Evolutionary conservation across 2,329 filamentous ascomycete species (phyloP).

Genomic region (Blastomyces gilchristii): DNA sequence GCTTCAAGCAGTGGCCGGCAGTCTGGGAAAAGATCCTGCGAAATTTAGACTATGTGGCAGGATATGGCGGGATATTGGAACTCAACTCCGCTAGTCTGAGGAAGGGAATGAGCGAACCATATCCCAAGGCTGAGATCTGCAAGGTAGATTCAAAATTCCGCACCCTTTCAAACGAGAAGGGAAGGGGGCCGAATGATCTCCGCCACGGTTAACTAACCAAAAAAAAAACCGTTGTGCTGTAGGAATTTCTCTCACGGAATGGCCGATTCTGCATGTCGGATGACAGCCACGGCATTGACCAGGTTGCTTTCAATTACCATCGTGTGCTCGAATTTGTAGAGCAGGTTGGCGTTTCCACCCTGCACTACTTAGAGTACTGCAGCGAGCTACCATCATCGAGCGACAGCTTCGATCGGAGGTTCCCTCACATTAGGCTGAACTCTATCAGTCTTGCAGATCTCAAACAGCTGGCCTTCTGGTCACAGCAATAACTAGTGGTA

Average conservation of each 20-base stretch:
- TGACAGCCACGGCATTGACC: conserved; percentile 81
- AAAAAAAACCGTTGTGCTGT: conserved; percentile 6
- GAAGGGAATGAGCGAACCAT: conserved; percentile 85
- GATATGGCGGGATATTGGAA: conserved; percentile 75
- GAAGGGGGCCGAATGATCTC: background rate
- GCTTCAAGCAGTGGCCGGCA: conserved; percentile 46
- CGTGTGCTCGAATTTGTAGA: conserved; percentile 61
- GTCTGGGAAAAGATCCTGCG: conserved; percentile 67
- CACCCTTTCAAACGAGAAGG: conserved; percentile 11
- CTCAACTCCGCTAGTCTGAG: conserved; percentile 78
- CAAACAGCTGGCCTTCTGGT: conserved; percentile 27
- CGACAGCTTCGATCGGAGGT: conserved; percentile 25
- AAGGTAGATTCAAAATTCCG: conserved; percentile 41
- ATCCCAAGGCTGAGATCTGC: conserved; percentile 70
- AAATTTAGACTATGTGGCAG: conserved; percentile 60
- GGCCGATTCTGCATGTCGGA: conserved; percentile 87
- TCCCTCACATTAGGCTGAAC: conserved; percentile 28
- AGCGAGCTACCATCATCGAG: conserved; percentile 17
- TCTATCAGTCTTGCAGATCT: conserved; percentile 27
- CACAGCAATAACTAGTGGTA: background rate
- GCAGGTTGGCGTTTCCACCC: conserved; percentile 30
- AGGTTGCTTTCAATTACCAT: conserved; percentile 76
- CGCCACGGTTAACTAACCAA: background rate
- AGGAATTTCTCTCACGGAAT: conserved; percentile 62
- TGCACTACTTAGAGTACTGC: conserved; percentile 29